These are phyloP conservation scores for Fraxinus sp. DNA, from an alignment of 305 asterid species.

Conservation along the genomic window DNA sequence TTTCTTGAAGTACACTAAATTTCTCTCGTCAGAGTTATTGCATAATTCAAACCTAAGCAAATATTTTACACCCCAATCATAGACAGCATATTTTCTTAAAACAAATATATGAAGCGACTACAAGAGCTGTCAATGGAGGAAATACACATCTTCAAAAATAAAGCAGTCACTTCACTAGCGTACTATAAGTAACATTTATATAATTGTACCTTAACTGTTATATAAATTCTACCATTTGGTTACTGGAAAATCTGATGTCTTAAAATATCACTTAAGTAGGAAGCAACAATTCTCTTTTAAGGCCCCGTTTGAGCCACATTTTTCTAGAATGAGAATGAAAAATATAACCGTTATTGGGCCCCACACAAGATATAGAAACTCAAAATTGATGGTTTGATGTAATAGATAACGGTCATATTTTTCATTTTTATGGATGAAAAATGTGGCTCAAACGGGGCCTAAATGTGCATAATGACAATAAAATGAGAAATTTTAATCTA, in stretches of 20 bases:
- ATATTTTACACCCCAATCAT: background rate
- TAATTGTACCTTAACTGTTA: background rate
- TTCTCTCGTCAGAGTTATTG: background rate
- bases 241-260: background rate
- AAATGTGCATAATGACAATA: background rate
- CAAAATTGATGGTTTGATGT: too few species aligned
- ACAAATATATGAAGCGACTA: background rate
- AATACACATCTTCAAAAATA: background rate
- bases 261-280: background rate
- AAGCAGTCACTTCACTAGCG: background rate
- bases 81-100: background rate
- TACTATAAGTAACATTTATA: background rate
- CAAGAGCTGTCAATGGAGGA: background rate
- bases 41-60: background rate
- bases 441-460: too few species aligned
- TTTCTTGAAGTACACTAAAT: background rate
- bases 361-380: too few species aligned
- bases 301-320: too few species aligned
- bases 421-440: too few species aligned
- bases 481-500: background rate
- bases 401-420: too few species aligned
- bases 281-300: background rate
- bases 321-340: too few species aligned
- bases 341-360: too few species aligned
- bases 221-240: background rate